Base-by-base conservation (phyloP, 805 yeast species). In the Candida verbasci region DNA sequence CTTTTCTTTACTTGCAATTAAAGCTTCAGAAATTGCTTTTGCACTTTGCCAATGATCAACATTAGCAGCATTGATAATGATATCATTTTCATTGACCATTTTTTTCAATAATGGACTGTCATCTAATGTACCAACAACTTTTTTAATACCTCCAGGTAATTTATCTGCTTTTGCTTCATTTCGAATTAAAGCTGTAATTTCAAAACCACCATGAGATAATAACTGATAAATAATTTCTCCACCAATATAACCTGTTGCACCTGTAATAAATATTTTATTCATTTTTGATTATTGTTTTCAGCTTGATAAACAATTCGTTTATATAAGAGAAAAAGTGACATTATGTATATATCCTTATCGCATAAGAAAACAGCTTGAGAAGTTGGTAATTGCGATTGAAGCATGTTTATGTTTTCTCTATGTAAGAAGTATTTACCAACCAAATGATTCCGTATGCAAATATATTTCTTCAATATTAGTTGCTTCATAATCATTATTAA, bases 401-500 rank as follows among this genome's bases (percentile, higher is more conserved):
- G n/a, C n/a, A n/a, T n/a, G n/a, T 11, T 30, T 14, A 30, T 30
- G 33, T 15, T n/a, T n/a, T n/a, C n/a, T n/a, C n/a, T n/a, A n/a
- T n/a, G n/a, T n/a, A n/a, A n/a, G n/a, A n/a, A n/a, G n/a, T n/a
- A n/a, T n/a, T 41, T 46, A 62, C 67, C 67, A 74, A 1, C 76
- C 74, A 48, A 71, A 75, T 24, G 68, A 54, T 46, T 75, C 81
- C 0, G 78, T 69, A 42, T 74, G 78, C 21, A 75, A 48, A 37
- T 62, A 72, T 10, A 74, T 55, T 46, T 75, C 80, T 30, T 65
- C 67, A 10, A 70, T 52, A 1, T 47, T 42, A 25, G 41, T 38
- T 24, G 23, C 47, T 28, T 42, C 39, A 2, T 62, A 52, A 27
- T 53, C 55, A 15, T 48, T 56, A 43, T 55, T 55, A 33, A 60